Evolutionary conservation across 2,329 filamentous ascomycete species (phyloP).

Genomic region (Magnaporthiopsis rhizophila): DNA sequence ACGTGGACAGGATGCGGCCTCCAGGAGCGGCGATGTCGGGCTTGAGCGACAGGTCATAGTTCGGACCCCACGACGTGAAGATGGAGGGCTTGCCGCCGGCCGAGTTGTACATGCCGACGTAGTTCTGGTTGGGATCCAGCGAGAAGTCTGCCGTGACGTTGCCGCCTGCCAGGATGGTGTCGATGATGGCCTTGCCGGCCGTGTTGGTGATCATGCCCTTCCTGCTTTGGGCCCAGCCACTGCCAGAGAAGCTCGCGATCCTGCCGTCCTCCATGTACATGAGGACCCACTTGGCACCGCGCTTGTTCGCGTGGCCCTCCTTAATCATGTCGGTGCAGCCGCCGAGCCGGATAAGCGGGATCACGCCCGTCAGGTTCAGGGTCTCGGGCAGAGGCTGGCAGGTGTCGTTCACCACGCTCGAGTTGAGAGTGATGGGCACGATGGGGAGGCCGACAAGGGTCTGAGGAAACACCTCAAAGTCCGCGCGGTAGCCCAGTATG

Average conservation of each 20-base stretch:
- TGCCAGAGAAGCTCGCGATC: slow-evolving; percentile 11
- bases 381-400: slow-evolving; percentile 38
- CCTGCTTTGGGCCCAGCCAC: slow-evolving; percentile 11
- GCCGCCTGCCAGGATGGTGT: slow-evolving; percentile 20
- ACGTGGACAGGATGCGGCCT: slow-evolving; percentile 37
- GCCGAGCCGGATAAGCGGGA: slow-evolving; percentile 54
- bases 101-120: slow-evolving; percentile 12
- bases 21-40: slow-evolving; percentile 35
- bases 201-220: slow-evolving; percentile 20
- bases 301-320: slow-evolving; percentile 40
- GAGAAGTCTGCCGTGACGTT: slow-evolving; percentile 23
- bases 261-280: slow-evolving; percentile 39
- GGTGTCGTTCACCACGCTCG: slow-evolving; percentile 36
- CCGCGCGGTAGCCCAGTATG: slow-evolving; percentile 11
- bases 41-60: slow-evolving; percentile 33
- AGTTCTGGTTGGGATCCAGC: slow-evolving; percentile 3
- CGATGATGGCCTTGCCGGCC: slow-evolving; percentile 23
- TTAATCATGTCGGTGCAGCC: slow-evolving; percentile 48
- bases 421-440: slow-evolving; percentile 27
- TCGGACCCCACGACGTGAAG: slow-evolving; percentile 34
- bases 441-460: slow-evolving; percentile 17
- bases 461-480: slow-evolving; percentile 12
- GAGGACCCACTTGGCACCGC: slow-evolving; percentile 52
- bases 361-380: slow-evolving; percentile 43
- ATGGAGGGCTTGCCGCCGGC: slow-evolving; percentile 27